Percentiles rank a stretch among this genome's conserved stretches.
phyloP scores from a whole-genome alignment of 768 basidiomycete genomes.

The Trametes cinnabarina region DNA sequence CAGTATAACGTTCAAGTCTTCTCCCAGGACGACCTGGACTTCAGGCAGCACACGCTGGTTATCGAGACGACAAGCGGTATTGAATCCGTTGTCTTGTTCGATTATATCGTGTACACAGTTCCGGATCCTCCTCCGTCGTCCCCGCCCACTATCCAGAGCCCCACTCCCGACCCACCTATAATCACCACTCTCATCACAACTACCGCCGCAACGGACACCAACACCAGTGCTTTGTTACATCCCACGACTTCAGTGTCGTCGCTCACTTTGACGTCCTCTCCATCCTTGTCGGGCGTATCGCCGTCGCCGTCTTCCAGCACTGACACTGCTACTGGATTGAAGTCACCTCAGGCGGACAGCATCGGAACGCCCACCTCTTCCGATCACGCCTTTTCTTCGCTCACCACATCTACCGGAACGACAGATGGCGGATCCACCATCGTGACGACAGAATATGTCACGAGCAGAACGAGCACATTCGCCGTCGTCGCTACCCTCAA shows the following conservation, averaged over 20 bases:
- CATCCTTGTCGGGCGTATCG: too few species aligned
- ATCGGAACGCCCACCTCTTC: too few species aligned
- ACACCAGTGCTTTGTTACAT: too few species aligned
- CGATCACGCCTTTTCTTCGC: too few species aligned
- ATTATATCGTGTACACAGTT: conserved; percentile 7
- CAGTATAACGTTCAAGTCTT: conserved; percentile 3
- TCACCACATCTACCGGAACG: too few species aligned
- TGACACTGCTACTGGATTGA: too few species aligned
- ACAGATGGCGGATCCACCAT: not conserved
- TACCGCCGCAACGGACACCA: too few species aligned
- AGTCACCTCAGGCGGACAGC: too few species aligned
- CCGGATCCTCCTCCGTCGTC: not conserved
- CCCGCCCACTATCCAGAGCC: not conserved
- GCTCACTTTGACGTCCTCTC: too few species aligned
- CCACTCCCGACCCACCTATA: not conserved
- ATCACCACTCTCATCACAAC: too few species aligned
- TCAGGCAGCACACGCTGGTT: not conserved
- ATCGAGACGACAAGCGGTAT: not conserved
- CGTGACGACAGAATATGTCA: not conserved
- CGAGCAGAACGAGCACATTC: not conserved
- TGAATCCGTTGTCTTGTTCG: not conserved
- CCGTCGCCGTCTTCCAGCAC: too few species aligned
- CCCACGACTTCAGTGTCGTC: too few species aligned
- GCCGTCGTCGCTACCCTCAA: not conserved
- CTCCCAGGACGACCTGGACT: not conserved